phyloP scores from a whole-genome alignment of 495 filamentous ascomycete species.

The Physcia stellaris region DNA sequence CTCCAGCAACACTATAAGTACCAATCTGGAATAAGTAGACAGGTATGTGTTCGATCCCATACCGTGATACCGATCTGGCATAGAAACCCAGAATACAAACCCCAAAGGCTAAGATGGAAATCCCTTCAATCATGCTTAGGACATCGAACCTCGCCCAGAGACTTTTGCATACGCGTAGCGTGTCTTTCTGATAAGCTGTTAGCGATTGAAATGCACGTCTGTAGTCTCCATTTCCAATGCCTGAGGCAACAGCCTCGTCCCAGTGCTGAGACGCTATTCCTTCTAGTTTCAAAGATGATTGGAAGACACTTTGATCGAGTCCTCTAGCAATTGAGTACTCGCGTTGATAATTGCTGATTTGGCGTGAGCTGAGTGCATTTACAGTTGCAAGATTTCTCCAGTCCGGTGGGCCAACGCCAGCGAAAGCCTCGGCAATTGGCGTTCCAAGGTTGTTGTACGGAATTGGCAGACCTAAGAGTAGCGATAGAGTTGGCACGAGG shows the following conservation, averaged over 20 bases:
- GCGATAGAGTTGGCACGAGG: conserved; percentile 77
- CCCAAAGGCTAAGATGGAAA: conserved; percentile 52
- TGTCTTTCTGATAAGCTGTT: conserved; percentile 61
- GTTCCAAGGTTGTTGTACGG: conserved; percentile 95
- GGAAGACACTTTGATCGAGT: conserved; percentile 41
- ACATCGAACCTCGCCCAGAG: conserved; percentile 90
- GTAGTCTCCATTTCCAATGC: conserved; percentile 22
- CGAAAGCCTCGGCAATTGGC: conserved; percentile 89
- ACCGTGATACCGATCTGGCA: conserved; percentile 42
- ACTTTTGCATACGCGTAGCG: conserved; percentile 62
- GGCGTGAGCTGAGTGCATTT: conserved; percentile 63
- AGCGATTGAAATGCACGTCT: conserved; percentile 44
- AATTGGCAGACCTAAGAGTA: conserved; percentile 81
- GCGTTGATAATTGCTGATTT: conserved; percentile 77
- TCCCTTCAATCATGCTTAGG: conserved; percentile 66
- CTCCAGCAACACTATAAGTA: conserved; percentile 22
- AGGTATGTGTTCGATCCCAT: conserved; percentile 38
- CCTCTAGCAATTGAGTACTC: conserved; percentile 48
- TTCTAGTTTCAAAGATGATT: conserved; percentile 48
- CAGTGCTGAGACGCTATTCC: conserved; percentile 33
- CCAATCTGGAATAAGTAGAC: conserved; percentile 32
- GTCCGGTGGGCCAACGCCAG: conserved; percentile 48
- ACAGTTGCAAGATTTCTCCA: conserved; percentile 65
- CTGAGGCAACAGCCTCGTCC: conserved; percentile 23
- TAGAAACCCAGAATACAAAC: conserved; percentile 57